Evolutionary conservation across 2,329 filamentous ascomycete genomes (phyloP).

Genomic region (Aspergillus viridinutans): DNA sequence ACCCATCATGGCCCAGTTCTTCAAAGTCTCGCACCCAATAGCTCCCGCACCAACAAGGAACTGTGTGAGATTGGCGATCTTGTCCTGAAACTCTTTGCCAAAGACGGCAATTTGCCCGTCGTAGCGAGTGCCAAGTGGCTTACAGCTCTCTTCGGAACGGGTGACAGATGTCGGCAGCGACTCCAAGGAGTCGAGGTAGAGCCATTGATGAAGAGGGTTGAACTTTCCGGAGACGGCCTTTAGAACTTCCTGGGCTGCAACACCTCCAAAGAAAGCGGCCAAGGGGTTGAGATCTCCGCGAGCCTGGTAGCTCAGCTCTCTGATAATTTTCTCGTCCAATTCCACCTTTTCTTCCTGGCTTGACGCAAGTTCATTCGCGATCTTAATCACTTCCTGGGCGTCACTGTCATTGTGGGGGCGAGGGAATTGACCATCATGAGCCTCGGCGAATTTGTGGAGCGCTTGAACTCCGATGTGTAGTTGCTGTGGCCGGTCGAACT

Average conservation of each 20-base stretch:
- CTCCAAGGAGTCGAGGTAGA: slow-evolving; percentile 98
- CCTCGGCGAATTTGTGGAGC: slow-evolving; percentile 76
- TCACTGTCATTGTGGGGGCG: slow-evolving; percentile 80
- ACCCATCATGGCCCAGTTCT: slow-evolving; percentile 99
- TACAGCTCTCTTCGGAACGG: slow-evolving; percentile 82
- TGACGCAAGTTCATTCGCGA: slow-evolving; percentile 69
- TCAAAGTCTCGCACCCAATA: slow-evolving; percentile 98
- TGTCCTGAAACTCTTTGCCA: slow-evolving; percentile 88
- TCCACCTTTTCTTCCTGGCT: slow-evolving; percentile 68
- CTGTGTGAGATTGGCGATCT: slow-evolving; percentile 82
- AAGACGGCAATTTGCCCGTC: slow-evolving; percentile 98
- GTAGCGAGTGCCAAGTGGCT: slow-evolving; percentile 78
- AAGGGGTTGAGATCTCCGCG: slow-evolving; percentile 85
- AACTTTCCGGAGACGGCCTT: slow-evolving; percentile 99
- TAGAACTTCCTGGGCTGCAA: slow-evolving; percentile 88
- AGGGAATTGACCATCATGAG: slow-evolving; percentile 67
- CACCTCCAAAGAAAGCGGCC: slow-evolving; percentile 91
- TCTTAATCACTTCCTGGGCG: slow-evolving; percentile 69
- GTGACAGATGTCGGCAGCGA: slow-evolving; percentile 72
- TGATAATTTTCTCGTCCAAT: slow-evolving; percentile 85
- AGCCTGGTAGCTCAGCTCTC: slow-evolving; percentile 91
- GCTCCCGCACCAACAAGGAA: slow-evolving; percentile 96
- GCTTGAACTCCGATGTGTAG: slow-evolving; percentile 91
- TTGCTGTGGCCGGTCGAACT: slow-evolving; percentile 91
- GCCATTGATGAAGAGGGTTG: slow-evolving; percentile 88